Base-by-base conservation (phyloP, 306 rosid genomes). In the Begonia fuchsioides region DNA sequence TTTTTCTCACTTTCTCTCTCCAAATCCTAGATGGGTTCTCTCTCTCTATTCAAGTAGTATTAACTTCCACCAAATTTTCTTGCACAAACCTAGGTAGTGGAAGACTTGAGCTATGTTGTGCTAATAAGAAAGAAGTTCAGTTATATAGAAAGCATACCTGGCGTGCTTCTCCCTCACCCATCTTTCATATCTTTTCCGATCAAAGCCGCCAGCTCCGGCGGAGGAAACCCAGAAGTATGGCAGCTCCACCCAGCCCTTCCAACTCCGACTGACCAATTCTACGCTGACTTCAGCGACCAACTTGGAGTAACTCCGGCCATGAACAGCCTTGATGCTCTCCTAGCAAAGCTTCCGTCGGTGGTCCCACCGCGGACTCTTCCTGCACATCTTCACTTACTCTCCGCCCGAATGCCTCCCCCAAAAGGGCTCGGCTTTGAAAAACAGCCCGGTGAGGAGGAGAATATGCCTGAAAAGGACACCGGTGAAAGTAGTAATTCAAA, bases 131-230 rank as follows among this genome's bases (percentile, higher is more conserved):
- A 92, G 76, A 92, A 82, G 63, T 72, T 92, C 54, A 71, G 83
- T 75, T 92, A 85, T 78, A 85, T 92, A 2, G 98, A 79, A 62
- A 92, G 98, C 76, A 92, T 92, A 32, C 98, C 98, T 4, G 98
- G 98, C 0, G 98, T 85, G 26, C 80, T 92, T 10, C 64, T 92
- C 6, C 98, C 98, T n/a, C 98, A 92, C 52, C 98, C 98, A 17
- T 78, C 95, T 39, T 82, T 87, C 38, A 57, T 86, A 8, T 67
- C 82, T 43, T 71, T 64, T 65, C 79, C 85, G 3, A 65, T 57
- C 38, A 69, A 65, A 57, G 54, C 60, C 12, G 75, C 75, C 19
- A 81, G 72, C 0, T 73, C 72, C 19, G 58, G 8, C 35, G 35
- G 35, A 26, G 35, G 55, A 13, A 43, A 14, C 12, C 72, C 73